phyloP scores from a whole-genome alignment of 2,329 filamentous ascomycete species.

The Beauveria pseudobassiana region DNA sequence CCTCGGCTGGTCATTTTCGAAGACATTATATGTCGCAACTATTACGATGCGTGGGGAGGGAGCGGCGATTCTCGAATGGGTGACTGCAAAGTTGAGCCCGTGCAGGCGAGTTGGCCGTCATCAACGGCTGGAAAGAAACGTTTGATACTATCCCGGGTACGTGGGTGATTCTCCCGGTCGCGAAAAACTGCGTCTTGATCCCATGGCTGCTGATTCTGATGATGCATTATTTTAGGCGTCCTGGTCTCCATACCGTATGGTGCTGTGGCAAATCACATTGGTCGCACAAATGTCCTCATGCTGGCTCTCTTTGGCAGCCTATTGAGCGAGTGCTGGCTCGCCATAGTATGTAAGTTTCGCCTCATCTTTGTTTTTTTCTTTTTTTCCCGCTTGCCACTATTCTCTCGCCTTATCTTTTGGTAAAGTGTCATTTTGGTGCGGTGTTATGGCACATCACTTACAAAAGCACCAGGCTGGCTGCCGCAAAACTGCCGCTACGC shows the following conservation, averaged over 20 bases:
- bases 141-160: neutral
- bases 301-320: neutral
- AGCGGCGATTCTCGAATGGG: neutral
- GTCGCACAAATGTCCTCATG: neutral
- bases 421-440: no score
- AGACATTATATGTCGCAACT: neutral
- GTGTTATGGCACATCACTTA: neutral
- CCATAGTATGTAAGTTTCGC: neutral
- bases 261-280: neutral
- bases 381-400: no score
- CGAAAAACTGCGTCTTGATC: neutral
- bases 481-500: neutral
- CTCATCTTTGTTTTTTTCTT: neutral
- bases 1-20: neutral
- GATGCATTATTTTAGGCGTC: neutral
- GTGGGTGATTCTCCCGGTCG: neutral
- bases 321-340: neutral
- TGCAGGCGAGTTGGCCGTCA: neutral
- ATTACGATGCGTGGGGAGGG: neutral
- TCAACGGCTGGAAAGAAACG: neutral
- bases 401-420: no score
- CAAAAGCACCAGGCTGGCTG: neutral
- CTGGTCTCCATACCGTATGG: neutral
- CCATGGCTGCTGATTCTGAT: neutral
- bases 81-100: neutral